Base-by-base conservation (phyloP, 306 rosid species). In the Cicer pinnatifidum region DNA sequence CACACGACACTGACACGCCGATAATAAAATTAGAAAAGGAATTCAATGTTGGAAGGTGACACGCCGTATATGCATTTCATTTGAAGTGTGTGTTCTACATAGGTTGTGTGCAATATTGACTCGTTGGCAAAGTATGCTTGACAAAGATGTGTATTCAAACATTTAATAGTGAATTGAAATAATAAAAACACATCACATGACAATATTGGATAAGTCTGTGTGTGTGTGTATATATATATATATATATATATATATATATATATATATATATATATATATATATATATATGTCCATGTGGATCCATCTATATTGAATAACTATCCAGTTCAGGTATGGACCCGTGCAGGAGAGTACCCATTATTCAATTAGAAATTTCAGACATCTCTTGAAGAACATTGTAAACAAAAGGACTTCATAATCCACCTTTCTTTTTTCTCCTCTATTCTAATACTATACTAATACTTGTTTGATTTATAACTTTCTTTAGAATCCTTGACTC, bases 41-140 rank as follows among this genome's bases (percentile, higher is more conserved):
- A 28, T 28, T 28, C 35, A 28, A 28, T 3, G 5, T 28, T 0
- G 0, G 35, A 28, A 5, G 35, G 4, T 28, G 35, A 28, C 5
- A 28, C 35, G 35, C 4, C 0, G 4, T 4, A 3, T 28, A 28
- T 28, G 35, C 0, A 5, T 28, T 28, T 28, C 0, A 28, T 28
- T 28, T 28, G 35, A 28, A 28, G 35, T 28, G 35, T 28, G 0
- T 28, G 5, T 28, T 4, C 35, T 28, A 28, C 35, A 19, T 11
- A 13, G 43, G 28, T 53, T 53, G n/a, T 13, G 1, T 9, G 54
- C n/a, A 52, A 45, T 65, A 50, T 52, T 43, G 33, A n/a, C 45
- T 75, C 20, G 12, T 56, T 76, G 48, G 48, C 59, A 76, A 43
- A 20, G 5, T 56, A 57, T 56, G 54, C 57, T 76, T 46, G 35